phyloP scores from a whole-genome alignment of 2,329 filamentous ascomycete genomes.

The Penicillium sp. region DNA sequence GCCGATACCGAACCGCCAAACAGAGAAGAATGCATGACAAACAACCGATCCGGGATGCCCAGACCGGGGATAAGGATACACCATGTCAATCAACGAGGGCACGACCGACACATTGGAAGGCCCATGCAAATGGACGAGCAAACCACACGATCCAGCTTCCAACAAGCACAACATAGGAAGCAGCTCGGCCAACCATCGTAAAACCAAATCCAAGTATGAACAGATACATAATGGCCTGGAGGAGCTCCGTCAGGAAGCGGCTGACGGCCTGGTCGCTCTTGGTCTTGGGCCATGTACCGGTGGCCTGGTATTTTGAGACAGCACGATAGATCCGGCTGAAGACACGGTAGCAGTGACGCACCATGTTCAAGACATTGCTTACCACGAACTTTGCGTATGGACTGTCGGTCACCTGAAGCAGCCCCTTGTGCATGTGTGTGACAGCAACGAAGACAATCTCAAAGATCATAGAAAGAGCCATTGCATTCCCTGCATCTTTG shows the following conservation, averaged over 20 bases:
- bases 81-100: conserved; percentile 24
- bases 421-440: conserved; percentile 27
- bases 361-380: conserved; percentile 30
- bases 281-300: conserved; percentile 30
- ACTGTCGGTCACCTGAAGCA: conserved; percentile 22
- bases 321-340: conserved; percentile 24
- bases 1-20: not conserved
- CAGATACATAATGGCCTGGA: conserved; percentile 35
- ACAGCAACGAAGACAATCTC: conserved; percentile 31
- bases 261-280: conserved; percentile 29
- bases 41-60: not conserved
- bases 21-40: not conserved
- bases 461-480: conserved; percentile 31
- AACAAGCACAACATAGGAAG: conserved; percentile 33
- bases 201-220: conserved; percentile 32
- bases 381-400: conserved; percentile 25
- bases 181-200: conserved; percentile 30
- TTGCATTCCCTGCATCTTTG: conserved; percentile 16
- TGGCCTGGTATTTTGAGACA: conserved; percentile 32
- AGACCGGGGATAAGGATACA: not conserved
- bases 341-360: conserved; percentile 32
- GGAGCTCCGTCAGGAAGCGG: conserved; percentile 30
- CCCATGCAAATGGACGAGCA: conserved; percentile 33
- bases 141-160: conserved; percentile 40
- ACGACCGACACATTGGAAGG: conserved; percentile 28